These are phyloP conservation scores for Rhytidhysteron rufulum DNA, from an alignment of 2,329 filamentous ascomycete species.

Conservation along the genomic window DNA sequence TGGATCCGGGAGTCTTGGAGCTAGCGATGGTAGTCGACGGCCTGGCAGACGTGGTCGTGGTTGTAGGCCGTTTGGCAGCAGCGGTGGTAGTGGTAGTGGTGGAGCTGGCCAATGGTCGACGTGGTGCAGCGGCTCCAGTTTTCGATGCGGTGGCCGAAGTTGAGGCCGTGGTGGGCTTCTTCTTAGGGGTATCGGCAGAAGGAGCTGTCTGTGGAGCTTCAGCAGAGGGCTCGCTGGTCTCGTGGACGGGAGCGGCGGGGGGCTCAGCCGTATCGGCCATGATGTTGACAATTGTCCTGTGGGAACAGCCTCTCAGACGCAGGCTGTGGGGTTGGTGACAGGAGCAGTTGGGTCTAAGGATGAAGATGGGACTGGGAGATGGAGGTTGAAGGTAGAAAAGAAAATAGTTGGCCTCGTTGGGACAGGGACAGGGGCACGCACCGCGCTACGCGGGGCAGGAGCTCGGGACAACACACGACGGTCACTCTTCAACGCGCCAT, in stretches of 20 bases:
- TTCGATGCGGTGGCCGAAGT: constrained; percentile 22
- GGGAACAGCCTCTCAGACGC: background rate
- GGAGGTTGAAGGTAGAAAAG: background rate
- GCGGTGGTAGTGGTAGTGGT: constrained; percentile 13
- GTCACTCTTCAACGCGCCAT: too few relatives aligned
- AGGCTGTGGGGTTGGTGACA: background rate
- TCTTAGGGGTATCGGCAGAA: constrained; percentile 19
- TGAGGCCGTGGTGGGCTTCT: constrained; percentile 32
- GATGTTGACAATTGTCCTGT: background rate
- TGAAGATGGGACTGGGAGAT: background rate
- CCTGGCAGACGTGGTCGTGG: constrained; percentile 26
- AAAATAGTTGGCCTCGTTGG: background rate
- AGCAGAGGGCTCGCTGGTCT: constrained; percentile 1
- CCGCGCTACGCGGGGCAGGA: background rate
- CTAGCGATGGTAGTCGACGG: too few relatives aligned
- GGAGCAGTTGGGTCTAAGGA: background rate
- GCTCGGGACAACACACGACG: too few relatives aligned
- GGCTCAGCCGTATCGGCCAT: background rate
- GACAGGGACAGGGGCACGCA: background rate
- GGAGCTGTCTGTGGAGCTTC: constrained; percentile 9
- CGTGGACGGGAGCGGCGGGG: background rate
- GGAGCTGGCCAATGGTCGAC: constrained; percentile 19
- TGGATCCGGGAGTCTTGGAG: constrained; percentile 17
- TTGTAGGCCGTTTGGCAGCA: constrained; percentile 14
- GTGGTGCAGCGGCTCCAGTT: constrained; percentile 21